Conservation (phyloP, 2,329 filamentous ascomycete species). For the Didymella segeticola region DNA sequence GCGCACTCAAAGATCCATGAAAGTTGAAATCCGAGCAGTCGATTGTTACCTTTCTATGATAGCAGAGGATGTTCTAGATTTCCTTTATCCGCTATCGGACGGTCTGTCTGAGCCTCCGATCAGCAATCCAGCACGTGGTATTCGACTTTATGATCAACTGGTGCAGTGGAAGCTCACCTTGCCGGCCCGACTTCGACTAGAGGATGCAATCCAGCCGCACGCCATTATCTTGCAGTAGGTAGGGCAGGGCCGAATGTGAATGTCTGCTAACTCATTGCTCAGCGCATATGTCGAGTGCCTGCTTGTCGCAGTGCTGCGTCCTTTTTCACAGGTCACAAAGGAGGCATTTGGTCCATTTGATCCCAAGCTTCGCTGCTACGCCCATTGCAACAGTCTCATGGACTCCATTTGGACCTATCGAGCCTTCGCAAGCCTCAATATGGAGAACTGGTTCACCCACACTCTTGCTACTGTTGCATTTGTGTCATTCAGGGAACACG, state of each 20-base stretch:
- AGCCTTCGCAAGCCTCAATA: not conserved
- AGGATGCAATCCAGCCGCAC: not conserved
- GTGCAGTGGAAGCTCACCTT: not conserved
- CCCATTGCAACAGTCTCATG: not conserved
- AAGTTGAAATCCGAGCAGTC: not conserved
- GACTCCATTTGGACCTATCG: not conserved
- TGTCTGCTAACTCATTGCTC: too few relatives aligned
- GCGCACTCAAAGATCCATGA: not conserved
- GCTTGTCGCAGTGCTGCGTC: conserved; percentile 2
- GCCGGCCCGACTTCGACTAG: not conserved
- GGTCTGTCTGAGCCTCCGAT: not conserved
- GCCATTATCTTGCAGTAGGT: too few relatives aligned
- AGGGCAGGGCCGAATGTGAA: too few relatives aligned
- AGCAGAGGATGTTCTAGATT: not conserved
- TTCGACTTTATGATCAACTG: not conserved
- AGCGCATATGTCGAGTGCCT: not conserved
- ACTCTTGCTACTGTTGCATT: not conserved
- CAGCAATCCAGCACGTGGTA: not conserved
- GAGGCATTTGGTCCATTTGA: not conserved
- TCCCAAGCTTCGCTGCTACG: not conserved
- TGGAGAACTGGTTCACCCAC: not conserved
- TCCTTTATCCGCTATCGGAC: not conserved
- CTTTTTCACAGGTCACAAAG: not conserved
- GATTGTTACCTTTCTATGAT: not conserved
- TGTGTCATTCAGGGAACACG: not conserved